These are phyloP conservation scores for Plasmodium inui DNA, from an alignment of 169 alveolate species.

Conservation along the genomic window DNA sequence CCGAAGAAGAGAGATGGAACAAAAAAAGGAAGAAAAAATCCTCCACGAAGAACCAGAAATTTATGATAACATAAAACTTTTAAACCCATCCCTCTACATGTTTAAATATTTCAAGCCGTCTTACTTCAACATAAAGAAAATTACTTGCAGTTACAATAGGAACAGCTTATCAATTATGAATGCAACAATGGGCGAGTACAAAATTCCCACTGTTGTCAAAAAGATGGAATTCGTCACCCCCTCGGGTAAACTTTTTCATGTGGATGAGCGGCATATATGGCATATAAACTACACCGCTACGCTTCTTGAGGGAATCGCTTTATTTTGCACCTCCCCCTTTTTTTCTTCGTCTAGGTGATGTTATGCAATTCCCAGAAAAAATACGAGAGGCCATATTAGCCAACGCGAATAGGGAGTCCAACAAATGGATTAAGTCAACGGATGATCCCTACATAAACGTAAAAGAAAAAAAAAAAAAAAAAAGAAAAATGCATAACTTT, in stretches of 20 bases:
- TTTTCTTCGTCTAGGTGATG: slow-evolving; percentile 44
- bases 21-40: slow-evolving; percentile 27
- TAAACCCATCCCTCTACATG: slow-evolving; percentile 70
- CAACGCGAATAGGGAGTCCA: slow-evolving; percentile 33
- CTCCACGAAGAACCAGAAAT: slow-evolving; percentile 62
- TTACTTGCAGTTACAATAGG: slow-evolving; percentile 70
- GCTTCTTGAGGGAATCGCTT: not conserved
- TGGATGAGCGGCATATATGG: not conserved
- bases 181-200: slow-evolving; percentile 72
- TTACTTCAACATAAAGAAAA: slow-evolving; percentile 59
- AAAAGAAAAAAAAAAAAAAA: not conserved
- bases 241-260: slow-evolving; percentile 26
- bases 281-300: not conserved
- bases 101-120: slow-evolving; percentile 75
- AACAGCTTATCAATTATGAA: slow-evolving; percentile 74
- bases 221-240: slow-evolving; percentile 70
- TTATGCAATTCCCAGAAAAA: slow-evolving; percentile 60
- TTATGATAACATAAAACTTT: slow-evolving; percentile 26
- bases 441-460: slow-evolving; percentile 76
- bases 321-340: not conserved
- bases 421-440: slow-evolving; percentile 64
- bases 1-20: slow-evolving; percentile 13
- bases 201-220: slow-evolving; percentile 30
- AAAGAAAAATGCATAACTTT: not conserved
- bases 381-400: slow-evolving; percentile 47